phyloP scores from a whole-genome alignment of 192 early-diverging fungal genomes.

The Piromyces finnis region DNA sequence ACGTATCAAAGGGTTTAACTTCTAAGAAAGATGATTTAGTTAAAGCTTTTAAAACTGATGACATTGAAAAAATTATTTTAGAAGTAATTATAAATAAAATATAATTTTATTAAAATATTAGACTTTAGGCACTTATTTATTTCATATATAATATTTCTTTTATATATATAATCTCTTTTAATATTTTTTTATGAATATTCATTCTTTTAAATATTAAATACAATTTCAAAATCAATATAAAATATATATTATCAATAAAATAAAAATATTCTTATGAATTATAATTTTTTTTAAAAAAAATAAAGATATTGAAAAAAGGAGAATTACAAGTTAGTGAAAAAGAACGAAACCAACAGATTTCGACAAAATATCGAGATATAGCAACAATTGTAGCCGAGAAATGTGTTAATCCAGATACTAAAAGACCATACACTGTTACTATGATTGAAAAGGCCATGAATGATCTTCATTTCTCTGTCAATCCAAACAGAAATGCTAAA shows the following conservation, averaged over 20 bases:
- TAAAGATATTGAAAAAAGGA: slow-evolving; percentile 79
- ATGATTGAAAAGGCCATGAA: slow-evolving; percentile 98
- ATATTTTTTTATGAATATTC: no score
- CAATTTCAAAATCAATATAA: no score
- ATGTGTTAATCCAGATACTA: slow-evolving; percentile 88
- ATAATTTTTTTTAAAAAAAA: neutral
- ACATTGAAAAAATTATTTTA: slow-evolving; percentile 52
- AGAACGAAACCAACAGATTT: slow-evolving; percentile 73
- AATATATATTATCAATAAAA: no score
- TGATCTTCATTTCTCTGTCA: slow-evolving; percentile 81
- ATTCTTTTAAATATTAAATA: no score
- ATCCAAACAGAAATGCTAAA: slow-evolving; percentile 75
- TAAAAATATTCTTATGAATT: slow-evolving; percentile 7
- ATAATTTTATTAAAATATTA: no score
- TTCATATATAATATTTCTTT: no score
- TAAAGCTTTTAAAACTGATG: slow-evolving; percentile 77
- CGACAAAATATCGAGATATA: slow-evolving; percentile 73
- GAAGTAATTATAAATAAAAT: slow-evolving; percentile 19
- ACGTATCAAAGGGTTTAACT: slow-evolving; percentile 92
- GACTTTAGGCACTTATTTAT: no score
- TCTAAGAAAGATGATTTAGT: slow-evolving; percentile 73
- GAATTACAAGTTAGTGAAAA: slow-evolving; percentile 94
- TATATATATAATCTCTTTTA: no score
- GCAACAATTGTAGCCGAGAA: slow-evolving; percentile 89
- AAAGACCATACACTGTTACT: slow-evolving; percentile 84